Evolutionary conservation across 23 red algal genomes (phyloP).

Genomic region (Chondrus crispus): DNA sequence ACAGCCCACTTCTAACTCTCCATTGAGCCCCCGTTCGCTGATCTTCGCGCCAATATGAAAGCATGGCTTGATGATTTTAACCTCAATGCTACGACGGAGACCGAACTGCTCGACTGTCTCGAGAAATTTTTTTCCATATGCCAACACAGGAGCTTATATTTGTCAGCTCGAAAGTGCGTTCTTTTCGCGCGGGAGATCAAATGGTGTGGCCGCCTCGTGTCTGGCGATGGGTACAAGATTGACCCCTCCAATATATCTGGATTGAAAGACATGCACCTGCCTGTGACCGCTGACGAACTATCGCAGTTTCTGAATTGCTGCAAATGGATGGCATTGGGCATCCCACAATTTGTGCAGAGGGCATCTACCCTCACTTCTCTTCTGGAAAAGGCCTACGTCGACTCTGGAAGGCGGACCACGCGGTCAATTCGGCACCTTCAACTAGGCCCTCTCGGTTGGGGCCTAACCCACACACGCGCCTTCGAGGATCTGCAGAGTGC

Average conservation of each 20-base stretch:
- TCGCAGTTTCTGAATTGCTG: conserved; percentile 29
- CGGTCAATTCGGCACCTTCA: background rate
- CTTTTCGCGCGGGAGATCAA: background rate
- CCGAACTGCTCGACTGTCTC: background rate
- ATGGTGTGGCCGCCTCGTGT: background rate
- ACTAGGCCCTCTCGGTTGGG: background rate
- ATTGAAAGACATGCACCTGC: background rate
- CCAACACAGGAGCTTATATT: background rate
- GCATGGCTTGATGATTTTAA: conserved; percentile 40
- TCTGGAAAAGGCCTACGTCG: background rate
- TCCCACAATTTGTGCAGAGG: background rate
- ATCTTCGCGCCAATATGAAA: background rate
- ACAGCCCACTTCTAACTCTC: background rate
- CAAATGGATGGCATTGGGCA: background rate
- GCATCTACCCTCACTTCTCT: background rate
- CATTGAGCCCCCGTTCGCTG: background rate
- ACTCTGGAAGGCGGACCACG: background rate
- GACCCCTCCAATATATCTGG: background rate
- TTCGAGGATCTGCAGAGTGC: background rate
- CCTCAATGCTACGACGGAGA: background rate
- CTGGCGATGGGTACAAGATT: background rate
- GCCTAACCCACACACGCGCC: background rate
- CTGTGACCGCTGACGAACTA: conserved; percentile 9
- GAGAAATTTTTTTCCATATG: background rate
- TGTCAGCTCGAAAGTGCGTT: background rate